These are phyloP conservation scores for Scytalidium lignicola DNA, from an alignment of 2,329 filamentous ascomycete species.

Conservation along the genomic window DNA sequence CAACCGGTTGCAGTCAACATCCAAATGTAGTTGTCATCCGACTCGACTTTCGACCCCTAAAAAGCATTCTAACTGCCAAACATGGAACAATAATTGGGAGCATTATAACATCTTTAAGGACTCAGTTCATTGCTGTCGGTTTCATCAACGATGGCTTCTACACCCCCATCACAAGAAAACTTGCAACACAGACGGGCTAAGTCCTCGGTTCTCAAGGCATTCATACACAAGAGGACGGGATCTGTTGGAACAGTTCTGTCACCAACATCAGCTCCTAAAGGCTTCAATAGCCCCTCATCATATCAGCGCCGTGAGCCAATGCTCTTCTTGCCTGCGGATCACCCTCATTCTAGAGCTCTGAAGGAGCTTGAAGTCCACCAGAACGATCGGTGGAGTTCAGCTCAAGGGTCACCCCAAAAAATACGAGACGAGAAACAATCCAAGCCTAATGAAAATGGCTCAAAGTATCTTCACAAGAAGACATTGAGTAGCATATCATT, in stretches of 20 bases:
- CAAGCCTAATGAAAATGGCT: slow-evolving; percentile 23
- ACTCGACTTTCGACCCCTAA: background rate
- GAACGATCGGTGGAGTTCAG: slow-evolving; percentile 37
- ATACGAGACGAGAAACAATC: slow-evolving; percentile 27
- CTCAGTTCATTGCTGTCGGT: slow-evolving; percentile 7
- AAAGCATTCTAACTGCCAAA: background rate
- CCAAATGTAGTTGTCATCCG: background rate
- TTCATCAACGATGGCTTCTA: slow-evolving; percentile 23
- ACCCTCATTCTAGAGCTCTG: slow-evolving; percentile 40
- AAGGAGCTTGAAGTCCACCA: slow-evolving; percentile 46
- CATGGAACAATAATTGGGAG: background rate
- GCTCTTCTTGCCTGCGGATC: slow-evolving; percentile 31
- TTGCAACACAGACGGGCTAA: slow-evolving; percentile 25
- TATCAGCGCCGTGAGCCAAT: slow-evolving; percentile 18
- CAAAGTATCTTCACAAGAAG: slow-evolving; percentile 39
- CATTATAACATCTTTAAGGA: background rate
- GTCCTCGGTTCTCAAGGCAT: slow-evolving; percentile 27
- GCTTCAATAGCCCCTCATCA: slow-evolving; percentile 16
- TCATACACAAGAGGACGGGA: slow-evolving; percentile 27
- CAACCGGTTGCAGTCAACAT: background rate
- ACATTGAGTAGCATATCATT: slow-evolving; percentile 39
- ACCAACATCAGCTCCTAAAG: slow-evolving; percentile 12
- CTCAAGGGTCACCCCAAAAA: slow-evolving; percentile 36
- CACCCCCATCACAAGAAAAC: slow-evolving; percentile 17
- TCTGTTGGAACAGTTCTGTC: slow-evolving; percentile 22